Percentiles rank a stretch among this genome's conserved stretches.
These are phyloP conservation scores for Trichosporon asahii DNA, from an alignment of 1,284 basidiomycete species.

Conservation along the genomic window DNA sequence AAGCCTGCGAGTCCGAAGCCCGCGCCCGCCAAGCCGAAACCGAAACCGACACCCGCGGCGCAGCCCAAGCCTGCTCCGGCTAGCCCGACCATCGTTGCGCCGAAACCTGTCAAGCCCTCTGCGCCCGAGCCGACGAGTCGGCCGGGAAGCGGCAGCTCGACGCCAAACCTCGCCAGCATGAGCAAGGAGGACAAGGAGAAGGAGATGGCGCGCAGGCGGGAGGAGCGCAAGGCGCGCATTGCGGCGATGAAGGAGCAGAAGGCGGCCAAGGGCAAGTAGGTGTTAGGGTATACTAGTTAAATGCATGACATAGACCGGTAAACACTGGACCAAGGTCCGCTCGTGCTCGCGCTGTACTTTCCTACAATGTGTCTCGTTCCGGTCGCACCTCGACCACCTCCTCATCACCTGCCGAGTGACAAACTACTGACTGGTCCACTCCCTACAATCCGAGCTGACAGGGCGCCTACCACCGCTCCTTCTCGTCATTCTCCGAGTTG, in stretches of 20 bases:
- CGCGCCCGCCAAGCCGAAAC: constrained; percentile 5
- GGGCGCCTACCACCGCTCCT: background rate
- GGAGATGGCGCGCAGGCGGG: constrained; percentile 81
- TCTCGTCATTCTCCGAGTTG: background rate
- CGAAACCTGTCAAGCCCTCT: constrained; percentile 10
- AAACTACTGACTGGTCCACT: no score
- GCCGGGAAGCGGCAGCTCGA: constrained; percentile 8
- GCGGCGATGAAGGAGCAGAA: constrained; percentile 52
- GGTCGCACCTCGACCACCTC: background rate
- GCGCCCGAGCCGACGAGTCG: constrained; percentile 13
- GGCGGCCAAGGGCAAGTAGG: constrained; percentile 8
- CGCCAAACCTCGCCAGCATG: constrained; percentile 53
- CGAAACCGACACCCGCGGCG: no score
- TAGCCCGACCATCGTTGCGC: constrained; percentile 16
- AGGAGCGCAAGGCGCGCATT: constrained; percentile 67
- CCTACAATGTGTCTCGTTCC: background rate
- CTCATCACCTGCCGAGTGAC: no score
- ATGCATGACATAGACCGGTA: constrained; percentile 4
- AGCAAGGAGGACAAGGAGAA: constrained; percentile 82
- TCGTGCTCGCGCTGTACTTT: background rate
- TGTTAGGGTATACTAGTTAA: constrained; percentile 5
- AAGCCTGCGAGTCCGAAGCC: constrained; percentile 22
- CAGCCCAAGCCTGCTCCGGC: constrained; percentile 5
- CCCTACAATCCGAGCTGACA: background rate
- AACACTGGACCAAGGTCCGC: background rate